Conservation (phyloP, 345 rosid species). For the Clausena lansium region DNA sequence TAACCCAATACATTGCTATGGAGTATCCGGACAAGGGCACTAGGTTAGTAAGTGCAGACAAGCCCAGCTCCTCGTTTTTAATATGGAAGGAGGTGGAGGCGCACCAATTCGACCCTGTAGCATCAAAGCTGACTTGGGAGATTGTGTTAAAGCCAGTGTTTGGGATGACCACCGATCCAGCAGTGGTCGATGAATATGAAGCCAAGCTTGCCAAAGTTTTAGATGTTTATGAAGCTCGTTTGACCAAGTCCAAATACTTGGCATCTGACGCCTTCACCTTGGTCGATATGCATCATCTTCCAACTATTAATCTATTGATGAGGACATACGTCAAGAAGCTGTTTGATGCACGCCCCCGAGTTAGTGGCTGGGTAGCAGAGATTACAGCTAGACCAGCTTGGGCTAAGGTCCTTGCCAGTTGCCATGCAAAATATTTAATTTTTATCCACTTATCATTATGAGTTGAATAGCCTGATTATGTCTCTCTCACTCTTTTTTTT, state of each 20-base stretch:
- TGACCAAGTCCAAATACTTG: constrained; percentile 58
- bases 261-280: constrained; percentile 61
- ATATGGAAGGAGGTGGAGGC: constrained; percentile 74
- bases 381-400: constrained; percentile 65
- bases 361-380: constrained; percentile 49
- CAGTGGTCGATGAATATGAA: constrained; percentile 51
- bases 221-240: constrained; percentile 62
- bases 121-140: constrained; percentile 62
- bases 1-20: constrained; percentile 55
- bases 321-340: constrained; percentile 41
- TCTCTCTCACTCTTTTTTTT: too few relatives aligned
- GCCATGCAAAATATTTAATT: constrained; percentile 27
- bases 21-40: constrained; percentile 53
- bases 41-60: constrained; percentile 34
- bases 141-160: constrained; percentile 40
- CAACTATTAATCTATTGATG: constrained; percentile 38
- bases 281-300: constrained; percentile 77
- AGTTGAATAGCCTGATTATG: too few relatives aligned
- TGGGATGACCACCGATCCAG: constrained; percentile 44
- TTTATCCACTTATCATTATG: background rate
- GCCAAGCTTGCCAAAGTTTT: constrained; percentile 49
- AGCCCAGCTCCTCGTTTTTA: constrained; percentile 27
- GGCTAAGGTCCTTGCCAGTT: constrained; percentile 48
- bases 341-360: constrained; percentile 44
- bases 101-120: constrained; percentile 58